Conservation (phyloP, 2,329 filamentous ascomycete species). For the Ascomycota sp. region DNA sequence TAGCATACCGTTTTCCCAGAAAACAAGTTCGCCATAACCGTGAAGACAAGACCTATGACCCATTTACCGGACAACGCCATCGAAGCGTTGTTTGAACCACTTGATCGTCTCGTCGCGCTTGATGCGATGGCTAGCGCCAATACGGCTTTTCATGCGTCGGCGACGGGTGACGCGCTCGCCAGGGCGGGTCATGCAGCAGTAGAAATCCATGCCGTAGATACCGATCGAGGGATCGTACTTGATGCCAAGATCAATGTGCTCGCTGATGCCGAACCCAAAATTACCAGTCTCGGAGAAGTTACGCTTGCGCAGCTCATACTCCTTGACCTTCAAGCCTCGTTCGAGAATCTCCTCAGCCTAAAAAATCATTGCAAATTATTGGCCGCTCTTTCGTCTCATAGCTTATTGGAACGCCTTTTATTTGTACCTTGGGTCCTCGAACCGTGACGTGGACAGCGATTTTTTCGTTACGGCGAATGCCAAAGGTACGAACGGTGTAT, state of each 20-base stretch:
- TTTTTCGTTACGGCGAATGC: slow-evolving; percentile 99
- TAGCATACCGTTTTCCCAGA: slow-evolving; percentile 11
- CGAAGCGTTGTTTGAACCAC: slow-evolving; percentile 85
- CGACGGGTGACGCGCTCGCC: slow-evolving; percentile 96
- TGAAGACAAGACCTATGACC: slow-evolving; percentile 11
- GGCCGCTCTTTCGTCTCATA: slow-evolving; percentile 3
- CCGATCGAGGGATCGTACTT: slow-evolving; percentile 97
- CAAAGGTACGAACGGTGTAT: slow-evolving; percentile 99
- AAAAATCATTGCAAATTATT: slow-evolving; percentile 6
- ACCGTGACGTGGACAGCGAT: slow-evolving; percentile 98
- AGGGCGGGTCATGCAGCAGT: slow-evolving; percentile 99
- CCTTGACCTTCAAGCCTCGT: slow-evolving; percentile 99
- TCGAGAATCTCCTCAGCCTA: slow-evolving; percentile 97
- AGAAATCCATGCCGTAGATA: slow-evolving; percentile 99
- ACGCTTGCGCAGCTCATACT: slow-evolving; percentile 97
- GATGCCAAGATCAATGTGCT: slow-evolving; percentile 99
- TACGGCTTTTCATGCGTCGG: slow-evolving; percentile 67
- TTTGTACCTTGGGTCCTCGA: slow-evolving; percentile 59
- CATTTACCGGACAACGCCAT: slow-evolving; percentile 94
- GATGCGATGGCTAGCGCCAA: slow-evolving; percentile 84
- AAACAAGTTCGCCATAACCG: slow-evolving; percentile 19
- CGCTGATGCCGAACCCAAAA: slow-evolving; percentile 99
- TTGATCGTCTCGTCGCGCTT: slow-evolving; percentile 87
- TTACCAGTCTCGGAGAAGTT: slow-evolving; percentile 99
- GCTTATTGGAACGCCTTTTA: neutral